Conservation (phyloP, 495 filamentous ascomycete genomes). For the Aspergillus homomorphus region DNA sequence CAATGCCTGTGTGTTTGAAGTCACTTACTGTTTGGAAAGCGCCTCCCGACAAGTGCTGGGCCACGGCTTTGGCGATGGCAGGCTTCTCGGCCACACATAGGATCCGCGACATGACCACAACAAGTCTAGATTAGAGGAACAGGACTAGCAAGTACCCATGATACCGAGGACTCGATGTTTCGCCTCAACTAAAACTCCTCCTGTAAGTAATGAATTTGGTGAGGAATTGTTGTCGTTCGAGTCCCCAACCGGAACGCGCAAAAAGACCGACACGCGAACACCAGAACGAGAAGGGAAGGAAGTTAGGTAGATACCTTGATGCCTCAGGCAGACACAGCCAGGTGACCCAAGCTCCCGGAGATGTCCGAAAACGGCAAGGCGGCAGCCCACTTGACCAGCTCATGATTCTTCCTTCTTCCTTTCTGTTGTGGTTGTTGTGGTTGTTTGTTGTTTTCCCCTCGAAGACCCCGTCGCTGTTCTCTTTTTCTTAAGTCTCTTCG, state of each 20-base stretch:
- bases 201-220: background rate
- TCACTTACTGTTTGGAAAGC: conserved; percentile 62
- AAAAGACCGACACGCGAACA: conserved; percentile 16
- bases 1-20: conserved; percentile 7
- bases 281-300: conserved; percentile 10
- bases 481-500: conserved; percentile 5
- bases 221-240: too few relatives aligned
- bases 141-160: background rate
- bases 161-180: too few relatives aligned
- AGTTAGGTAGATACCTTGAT: background rate
- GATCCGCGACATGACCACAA: conserved; percentile 47
- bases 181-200: background rate
- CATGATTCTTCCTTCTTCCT: background rate
- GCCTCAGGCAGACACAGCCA: conserved; percentile 24
- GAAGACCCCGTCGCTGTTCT: too few relatives aligned
- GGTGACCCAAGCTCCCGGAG: background rate
- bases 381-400: too few relatives aligned
- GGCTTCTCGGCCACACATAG: conserved; percentile 97
- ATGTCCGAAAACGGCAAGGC: background rate
- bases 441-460: conserved; percentile 4
- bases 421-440: background rate
- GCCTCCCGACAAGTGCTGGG: conserved; percentile 80
- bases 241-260: conserved; percentile 4
- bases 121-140: background rate
- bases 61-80: conserved; percentile 91